Evolutionary conservation across 148 eudicot genomes (phyloP), one percentile per base, ranked within the genome.

Genomic region (Cornus kousa): DNA sequence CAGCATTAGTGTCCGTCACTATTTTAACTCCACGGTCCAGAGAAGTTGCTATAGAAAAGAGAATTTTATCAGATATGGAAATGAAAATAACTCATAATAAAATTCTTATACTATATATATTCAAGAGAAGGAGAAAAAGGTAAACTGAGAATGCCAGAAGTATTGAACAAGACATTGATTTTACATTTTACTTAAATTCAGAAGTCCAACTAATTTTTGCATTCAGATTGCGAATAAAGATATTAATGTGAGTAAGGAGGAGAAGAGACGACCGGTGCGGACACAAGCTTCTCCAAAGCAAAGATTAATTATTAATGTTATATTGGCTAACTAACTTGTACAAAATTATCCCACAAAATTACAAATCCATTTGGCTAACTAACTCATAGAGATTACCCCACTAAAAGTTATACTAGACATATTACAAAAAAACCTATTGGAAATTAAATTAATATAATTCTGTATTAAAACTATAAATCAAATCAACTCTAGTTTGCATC

Each of bases 41-140:
- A 69, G 76, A 64, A 59, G 72, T 80, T 83, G 80, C 69, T 33
- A 72, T 53, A 20, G 43, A 71, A 59, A 73, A 20, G 28, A 32
- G 37, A 59, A 19, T 3, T n/a, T 53, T 7, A n/a, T 20, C 24
- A 62, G 9, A 20, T 62, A 17, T 62, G 9, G 20, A 62, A 62
- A 62, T 13, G 23, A 2, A 62, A 62, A 62, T 19, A 62, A 20
- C 0, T 62, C 66, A 48, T 0, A 62, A 62, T 5, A 17, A 0
- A 35, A n/a, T 62, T 62, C 2, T 62, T 20, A 62, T n/a, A 13
- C 62, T 20, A 14, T 3, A 53, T 53, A 53, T 53, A 16, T 53
- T 14, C 14, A 53, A 53, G 17, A 53, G 19, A 5, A 35, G 19
- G 6, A 8, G 24, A 19, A 62, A 62, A 17, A 19, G 2, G 5